phyloP scores from a whole-genome alignment of 306 rosid genomes.

The Herpetospermum pedunculosum region DNA sequence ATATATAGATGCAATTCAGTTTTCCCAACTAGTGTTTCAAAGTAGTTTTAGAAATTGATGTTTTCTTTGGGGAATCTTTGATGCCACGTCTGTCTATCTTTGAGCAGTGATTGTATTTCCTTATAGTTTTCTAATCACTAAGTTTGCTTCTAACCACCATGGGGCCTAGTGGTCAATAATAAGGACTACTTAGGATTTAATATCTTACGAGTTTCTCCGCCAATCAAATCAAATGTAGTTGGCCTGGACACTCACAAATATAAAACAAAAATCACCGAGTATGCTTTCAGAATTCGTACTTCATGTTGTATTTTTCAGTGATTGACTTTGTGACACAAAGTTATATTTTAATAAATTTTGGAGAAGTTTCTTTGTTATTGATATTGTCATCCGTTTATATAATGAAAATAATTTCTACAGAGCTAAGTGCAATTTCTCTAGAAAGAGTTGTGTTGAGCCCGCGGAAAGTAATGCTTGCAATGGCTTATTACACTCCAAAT shows the following conservation, averaged over 20 bases:
- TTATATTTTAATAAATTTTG: background rate
- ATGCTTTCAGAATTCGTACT: background rate
- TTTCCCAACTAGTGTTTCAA: background rate
- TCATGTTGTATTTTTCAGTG: background rate
- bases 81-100: background rate
- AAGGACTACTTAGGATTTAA: too few species aligned
- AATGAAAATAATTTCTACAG: conserved; percentile 26
- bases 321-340: background rate
- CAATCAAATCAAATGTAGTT: background rate
- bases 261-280: background rate
- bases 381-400: background rate
- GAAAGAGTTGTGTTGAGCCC: conserved; percentile 48
- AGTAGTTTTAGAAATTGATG: background rate
- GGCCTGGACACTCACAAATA: background rate
- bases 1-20: background rate
- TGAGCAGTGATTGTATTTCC: background rate
- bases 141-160: background rate
- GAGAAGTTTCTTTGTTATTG: background rate
- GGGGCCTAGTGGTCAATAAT: background rate
- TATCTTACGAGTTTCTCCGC: background rate
- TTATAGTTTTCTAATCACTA: background rate
- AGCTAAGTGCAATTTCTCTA: conserved; percentile 31
- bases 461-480: conserved; percentile 46
- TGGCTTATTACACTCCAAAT: conserved; percentile 53
- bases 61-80: background rate